Base-by-base conservation (phyloP, 805 yeast species). In the Wickerhamiella bombiphila region DNA sequence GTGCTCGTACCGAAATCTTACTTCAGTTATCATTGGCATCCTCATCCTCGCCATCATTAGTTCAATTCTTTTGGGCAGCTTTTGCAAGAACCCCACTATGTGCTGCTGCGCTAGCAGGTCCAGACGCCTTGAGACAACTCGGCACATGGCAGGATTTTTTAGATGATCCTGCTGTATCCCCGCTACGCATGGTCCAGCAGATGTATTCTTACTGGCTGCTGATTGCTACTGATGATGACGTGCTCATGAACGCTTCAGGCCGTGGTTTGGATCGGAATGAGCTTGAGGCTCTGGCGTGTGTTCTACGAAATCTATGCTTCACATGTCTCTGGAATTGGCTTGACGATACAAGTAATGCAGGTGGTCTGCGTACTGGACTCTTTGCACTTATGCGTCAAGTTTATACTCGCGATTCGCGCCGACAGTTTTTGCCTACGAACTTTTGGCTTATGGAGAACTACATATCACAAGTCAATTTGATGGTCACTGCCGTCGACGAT, bases 141-240 rank as follows among this genome's bases (percentile, higher is more conserved):
- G 36, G 4, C 9, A n/a, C 21, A 11, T 11, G 34, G 3, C 17
- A 32, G 3, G 28, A n/a, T 16, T n/a, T n/a, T 13, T 32, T 28
- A 34, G 33, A 5, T 18, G n/a, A n/a, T n/a, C n/a, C n/a, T n/a
- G 25, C 18, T 20, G 43, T 13, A 37, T 41, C 50, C 22, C 58
- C 59, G 22, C 51, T 78, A 2, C 63, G 59, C 32, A 51, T 76
- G 0, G 69, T 74, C 42, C 63, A 76, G 40, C 82, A 79, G 44
- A 50, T 78, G 7, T 67, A 74, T 42, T 72, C 83, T 1, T 77
- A 74, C 48, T 70, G 80, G 70, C 55, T 80, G 30, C 66, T 72
- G 19, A 72, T 80, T 6, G 68, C 80, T 2, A 76, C 72, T 45
- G 93, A 80, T 50, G 57, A 61, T 8, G 86, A 76, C 45, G 56